Conservation (phyloP, 1,284 basidiomycete species). For the Ustilago lituana region DNA sequence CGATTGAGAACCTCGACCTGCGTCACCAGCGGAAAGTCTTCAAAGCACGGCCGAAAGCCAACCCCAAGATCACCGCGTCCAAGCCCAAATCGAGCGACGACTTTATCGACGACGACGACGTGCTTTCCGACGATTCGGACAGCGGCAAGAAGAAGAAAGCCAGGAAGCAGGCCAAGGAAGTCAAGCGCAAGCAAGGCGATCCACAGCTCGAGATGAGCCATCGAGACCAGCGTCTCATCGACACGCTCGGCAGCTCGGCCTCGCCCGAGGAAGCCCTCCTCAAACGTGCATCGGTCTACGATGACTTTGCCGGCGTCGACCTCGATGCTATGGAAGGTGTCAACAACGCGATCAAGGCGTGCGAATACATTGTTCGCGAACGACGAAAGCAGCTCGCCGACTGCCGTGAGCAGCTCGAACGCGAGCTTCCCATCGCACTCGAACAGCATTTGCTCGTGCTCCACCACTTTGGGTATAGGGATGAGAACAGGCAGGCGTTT, state of each 20-base stretch:
- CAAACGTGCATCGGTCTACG: constrained; percentile 48
- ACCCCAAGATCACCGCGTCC: constrained; percentile 11
- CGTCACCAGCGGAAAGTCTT: constrained; percentile 66
- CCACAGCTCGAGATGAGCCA: constrained; percentile 69
- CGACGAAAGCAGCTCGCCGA: constrained; percentile 80
- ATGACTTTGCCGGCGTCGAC: constrained; percentile 49
- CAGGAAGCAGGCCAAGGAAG: constrained; percentile 28
- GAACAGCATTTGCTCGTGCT: constrained; percentile 71
- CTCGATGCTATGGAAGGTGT: constrained; percentile 42
- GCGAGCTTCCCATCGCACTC: constrained; percentile 75
- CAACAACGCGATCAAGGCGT: constrained; percentile 79
- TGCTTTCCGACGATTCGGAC: constrained; percentile 24
- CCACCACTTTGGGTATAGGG: constrained; percentile 74
- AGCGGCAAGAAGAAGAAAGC: constrained; percentile 27
- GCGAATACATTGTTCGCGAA: constrained; percentile 86
- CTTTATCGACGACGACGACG: constrained; percentile 23
- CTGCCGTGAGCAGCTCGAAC: constrained; percentile 79
- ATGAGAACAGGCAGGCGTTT: constrained; percentile 78
- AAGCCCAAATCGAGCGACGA: no score
- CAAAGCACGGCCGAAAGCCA: constrained; percentile 33
- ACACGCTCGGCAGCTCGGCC: constrained; percentile 88
- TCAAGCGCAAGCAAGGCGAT: constrained; percentile 39
- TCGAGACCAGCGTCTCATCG: constrained; percentile 84
- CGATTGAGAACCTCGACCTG: constrained; percentile 87
- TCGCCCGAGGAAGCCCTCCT: constrained; percentile 69